Evolutionary conservation across 1,139 yeast genomes (phyloP), one percentile per base, ranked within the genome.

Genomic region (Sugiyamaella neomexicana): DNA sequence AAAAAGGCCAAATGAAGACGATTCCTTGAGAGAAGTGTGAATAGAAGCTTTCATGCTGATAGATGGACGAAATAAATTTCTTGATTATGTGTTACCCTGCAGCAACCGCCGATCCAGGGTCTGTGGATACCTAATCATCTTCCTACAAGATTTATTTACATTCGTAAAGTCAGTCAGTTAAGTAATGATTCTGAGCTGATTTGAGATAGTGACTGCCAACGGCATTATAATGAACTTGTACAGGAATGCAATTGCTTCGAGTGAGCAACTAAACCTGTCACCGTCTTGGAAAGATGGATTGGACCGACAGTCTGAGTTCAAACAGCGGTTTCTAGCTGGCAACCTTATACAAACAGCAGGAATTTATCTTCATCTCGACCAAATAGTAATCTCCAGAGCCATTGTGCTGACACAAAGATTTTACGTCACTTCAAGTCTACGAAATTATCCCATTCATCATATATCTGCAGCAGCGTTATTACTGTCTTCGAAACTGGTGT

Each of bases 401-500:
- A 58, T 62, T 31, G 57, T 58, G 4, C 44, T 57, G 12, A 38
- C 60, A 29, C 63, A 61, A 42, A 54, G 63, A 36, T 58, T 54
- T 44, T 50, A 55, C 32, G 39, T 56, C 12, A 44, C 43, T 23
- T 25, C 41, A 39, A 23, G 55, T 34, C 27, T 42, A 27, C 20
- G 39, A n/a, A 41, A 47, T 40, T 39, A 48, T 46, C 45, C 53
- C 1, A 39, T 45, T 16, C 4, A 25, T 5, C 42, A 38, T 43
- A 32, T 51, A 8, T 37, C 55, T 1, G 57, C 55, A 1, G 60
- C 60, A 2, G 56, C 54, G 5, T 37, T 59, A 10, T 50, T 57
- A 12, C 32, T 56, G 17, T 53, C 60, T 1, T 48, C 51, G 36
- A 59, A 59, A 44, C 27, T 46, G 25, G 23, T 43, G 1, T 47